Percentiles rank a stretch among this genome's conserved stretches.
These are phyloP conservation scores for Mortierella sp. DNA, from an alignment of 371 early-diverging fungal genomes.

Conservation along the genomic window DNA sequence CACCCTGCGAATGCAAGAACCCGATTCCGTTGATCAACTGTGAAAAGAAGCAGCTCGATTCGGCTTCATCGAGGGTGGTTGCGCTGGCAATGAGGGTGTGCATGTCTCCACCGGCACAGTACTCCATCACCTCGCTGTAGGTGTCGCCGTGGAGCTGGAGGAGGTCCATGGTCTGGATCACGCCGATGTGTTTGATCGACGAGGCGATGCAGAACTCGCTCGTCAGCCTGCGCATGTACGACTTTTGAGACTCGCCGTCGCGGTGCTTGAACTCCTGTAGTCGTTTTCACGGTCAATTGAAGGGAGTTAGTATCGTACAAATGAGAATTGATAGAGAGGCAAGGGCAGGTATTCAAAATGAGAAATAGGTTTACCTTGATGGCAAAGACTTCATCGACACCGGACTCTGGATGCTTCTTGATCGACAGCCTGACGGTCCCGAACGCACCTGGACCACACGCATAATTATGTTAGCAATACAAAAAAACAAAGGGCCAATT, in stretches of 20 bases:
- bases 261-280: constrained; percentile 74
- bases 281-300: background rate
- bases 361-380: constrained; percentile 27
- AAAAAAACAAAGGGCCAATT: background rate
- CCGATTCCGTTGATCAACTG: constrained; percentile 77
- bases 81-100: constrained; percentile 66
- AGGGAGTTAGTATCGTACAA: too few relatives aligned
- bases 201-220: constrained; percentile 83
- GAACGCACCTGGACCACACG: constrained; percentile 31
- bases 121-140: constrained; percentile 81
- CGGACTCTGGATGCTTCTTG: constrained; percentile 26
- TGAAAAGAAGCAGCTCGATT: constrained; percentile 68
- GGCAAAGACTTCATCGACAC: constrained; percentile 27
- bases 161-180: constrained; percentile 82
- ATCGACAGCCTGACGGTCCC: constrained; percentile 31
- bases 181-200: constrained; percentile 73
- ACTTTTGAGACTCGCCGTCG: constrained; percentile 66
- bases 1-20: constrained; percentile 74
- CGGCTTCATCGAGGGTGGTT: constrained; percentile 59
- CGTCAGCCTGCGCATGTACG: constrained; percentile 75
- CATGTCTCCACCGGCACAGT: constrained; percentile 76
- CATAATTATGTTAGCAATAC: too few relatives aligned
- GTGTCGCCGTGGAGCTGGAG: constrained; percentile 68
- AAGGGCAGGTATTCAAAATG: background rate
- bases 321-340: background rate